Conservation (phyloP, 768 basidiomycete species). For the Leccinellum rugosiceps region DNA sequence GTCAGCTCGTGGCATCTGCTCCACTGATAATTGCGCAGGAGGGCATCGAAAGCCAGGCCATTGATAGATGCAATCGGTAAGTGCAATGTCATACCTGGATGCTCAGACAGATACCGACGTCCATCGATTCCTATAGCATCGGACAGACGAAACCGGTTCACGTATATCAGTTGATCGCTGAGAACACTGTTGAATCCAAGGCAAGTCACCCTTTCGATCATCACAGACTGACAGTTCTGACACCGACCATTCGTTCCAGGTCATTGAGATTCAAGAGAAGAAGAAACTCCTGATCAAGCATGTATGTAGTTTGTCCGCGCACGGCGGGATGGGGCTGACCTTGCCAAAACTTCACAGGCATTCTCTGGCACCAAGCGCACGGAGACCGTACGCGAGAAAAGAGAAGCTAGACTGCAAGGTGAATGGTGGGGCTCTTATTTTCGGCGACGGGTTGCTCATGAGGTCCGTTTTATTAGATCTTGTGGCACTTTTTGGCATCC, state of each 20-base stretch:
- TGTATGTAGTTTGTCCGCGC: constrained; percentile 34
- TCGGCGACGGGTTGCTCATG: background rate
- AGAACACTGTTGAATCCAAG: constrained; percentile 85
- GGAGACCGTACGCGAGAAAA: constrained; percentile 73
- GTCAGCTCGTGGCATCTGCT: background rate
- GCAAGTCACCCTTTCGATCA: constrained; percentile 34
- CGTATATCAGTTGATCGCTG: constrained; percentile 88
- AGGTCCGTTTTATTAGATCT: constrained; percentile 43
- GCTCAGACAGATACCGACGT: constrained; percentile 2
- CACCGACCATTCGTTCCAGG: constrained; percentile 33
- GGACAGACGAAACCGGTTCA: constrained; percentile 82
- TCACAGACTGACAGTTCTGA: background rate
- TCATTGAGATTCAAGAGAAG: constrained; percentile 81
- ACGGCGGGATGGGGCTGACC: background rate
- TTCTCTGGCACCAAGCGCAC: constrained; percentile 79
- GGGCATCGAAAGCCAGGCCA: constrained; percentile 82
- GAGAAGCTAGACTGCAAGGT: constrained; percentile 83
- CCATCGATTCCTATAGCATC: constrained; percentile 40
- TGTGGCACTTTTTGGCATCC: constrained; percentile 52
- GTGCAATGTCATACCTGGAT: constrained; percentile 3
- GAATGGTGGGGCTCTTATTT: constrained; percentile 8
- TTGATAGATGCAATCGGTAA: constrained; percentile 74
- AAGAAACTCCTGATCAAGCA: constrained; percentile 80
- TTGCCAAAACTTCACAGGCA: constrained; percentile 45
- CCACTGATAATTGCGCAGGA: constrained; percentile 41